Conservation (phyloP, 2,329 filamentous ascomycete species). For the Microdochium nivale region DNA sequence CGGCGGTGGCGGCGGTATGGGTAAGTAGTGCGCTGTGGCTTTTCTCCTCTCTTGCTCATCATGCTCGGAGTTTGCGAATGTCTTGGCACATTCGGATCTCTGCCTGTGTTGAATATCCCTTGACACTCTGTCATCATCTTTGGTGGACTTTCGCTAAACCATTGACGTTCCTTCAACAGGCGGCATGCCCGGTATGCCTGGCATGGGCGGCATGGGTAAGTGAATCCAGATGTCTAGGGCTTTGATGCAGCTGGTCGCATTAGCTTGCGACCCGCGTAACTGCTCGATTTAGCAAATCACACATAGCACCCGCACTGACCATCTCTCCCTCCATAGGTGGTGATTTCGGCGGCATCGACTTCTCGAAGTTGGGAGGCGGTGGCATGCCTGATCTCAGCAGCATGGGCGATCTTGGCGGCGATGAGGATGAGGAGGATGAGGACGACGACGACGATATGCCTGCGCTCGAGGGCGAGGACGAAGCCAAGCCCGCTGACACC, state of each 20-base stretch:
- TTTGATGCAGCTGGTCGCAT: too few species aligned
- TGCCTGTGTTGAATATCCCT: too few species aligned
- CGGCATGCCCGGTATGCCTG: conserved; percentile 18
- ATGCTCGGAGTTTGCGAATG: conserved; percentile 12
- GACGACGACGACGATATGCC: conserved; percentile 81
- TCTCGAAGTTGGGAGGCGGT: conserved; percentile 75
- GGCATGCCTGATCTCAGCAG: conserved; percentile 21
- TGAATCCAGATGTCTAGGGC: neutral
- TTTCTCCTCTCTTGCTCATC: conserved; percentile 2
- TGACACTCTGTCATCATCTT: too few species aligned
- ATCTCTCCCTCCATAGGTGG: conserved; percentile 32
- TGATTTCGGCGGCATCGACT: conserved; percentile 83
- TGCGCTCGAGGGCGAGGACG: conserved; percentile 59
- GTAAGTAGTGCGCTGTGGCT: conserved; percentile 27
- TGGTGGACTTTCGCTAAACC: too few species aligned
- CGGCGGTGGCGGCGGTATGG: conserved; percentile 31
- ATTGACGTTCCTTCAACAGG: too few species aligned
- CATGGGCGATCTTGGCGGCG: conserved; percentile 36
- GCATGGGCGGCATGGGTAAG: conserved; percentile 36
- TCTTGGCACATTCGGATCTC: neutral
- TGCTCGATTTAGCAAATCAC: neutral
- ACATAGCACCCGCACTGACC: conserved; percentile 8
- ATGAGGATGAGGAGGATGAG: conserved; percentile 39
- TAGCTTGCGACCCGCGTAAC: neutral
- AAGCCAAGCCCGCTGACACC: conserved; percentile 27